Base-by-base conservation (phyloP, 75 land plant genomes). In the Sequoia sempervirens region DNA sequence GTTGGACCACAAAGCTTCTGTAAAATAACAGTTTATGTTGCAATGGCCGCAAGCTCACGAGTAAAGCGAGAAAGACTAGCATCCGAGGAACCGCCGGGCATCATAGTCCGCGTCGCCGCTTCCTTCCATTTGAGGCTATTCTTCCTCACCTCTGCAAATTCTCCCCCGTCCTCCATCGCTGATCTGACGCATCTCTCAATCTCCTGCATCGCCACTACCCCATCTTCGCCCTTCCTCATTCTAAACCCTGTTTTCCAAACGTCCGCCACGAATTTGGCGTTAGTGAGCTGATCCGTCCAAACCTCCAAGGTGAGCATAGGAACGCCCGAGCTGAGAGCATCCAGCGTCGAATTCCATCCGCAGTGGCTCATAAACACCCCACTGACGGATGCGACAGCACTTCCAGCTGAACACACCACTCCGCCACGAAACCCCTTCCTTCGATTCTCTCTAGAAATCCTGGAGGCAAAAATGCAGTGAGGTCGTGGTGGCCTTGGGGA, bases 101-200 rank as follows among this genome's bases (percentile, higher is more conserved):
- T 34, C 15, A 83, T 26, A 15, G 90, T 84, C 32, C 84, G 41
- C 30, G 11, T 32, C 0, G 86, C 90, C 81, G 47, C 32, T 15
- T 79, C 83, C 80, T 74, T 91, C 89, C 90, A 89, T 46, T 81
- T 87, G 37, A 41, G 4, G 8, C 86, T 86, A 50, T 84, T 87
- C 53, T 54, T 68, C 69, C 89, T 84, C 36, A 85, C 82, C 80
- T 89, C 90, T 75, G 74, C 46, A n/a, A 87, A 86, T 80, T 70
- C 84, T 79, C 83, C 87, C 32, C 86, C 87, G 7, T 6, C 66
- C 53, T 50, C 76, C 88, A 89, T 84, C 0, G 84, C 45, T 0
- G 28, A 18, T 37, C 78, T 52, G 40, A 89, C n/a, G 4, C 52
- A 79, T 56, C 88, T 68, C 13, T 82, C 56, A 17, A 89, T 75